Base-by-base conservation (phyloP, 768 basidiomycete species). In the Pholiota microspora region DNA sequence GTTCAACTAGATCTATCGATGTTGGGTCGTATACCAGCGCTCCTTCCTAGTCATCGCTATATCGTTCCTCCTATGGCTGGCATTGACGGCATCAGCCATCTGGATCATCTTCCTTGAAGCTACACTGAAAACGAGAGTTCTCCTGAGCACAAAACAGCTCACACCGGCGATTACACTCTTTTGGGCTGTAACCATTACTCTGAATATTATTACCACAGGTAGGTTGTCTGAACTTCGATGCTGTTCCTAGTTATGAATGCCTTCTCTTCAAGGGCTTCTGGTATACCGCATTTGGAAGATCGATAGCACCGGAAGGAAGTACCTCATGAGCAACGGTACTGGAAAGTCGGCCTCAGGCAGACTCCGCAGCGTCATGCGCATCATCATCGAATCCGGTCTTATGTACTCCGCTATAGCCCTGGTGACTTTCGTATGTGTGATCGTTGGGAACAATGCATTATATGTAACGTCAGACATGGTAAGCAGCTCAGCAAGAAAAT, bases 371-470 rank as follows among this genome's bases (percentile, higher is more conserved):
- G 60, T 64, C 32, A 69, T 69, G 49, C 61, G 60, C 12, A 66
- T 63, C 49, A 62, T 70, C 52, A 55, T 70, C 40, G 69, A 70
- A 54, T 69, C 68, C 2, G 69, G 65, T 8, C 34, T 66, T 13
- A 50, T 70, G 25, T 69, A 69, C 55, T 67, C 63, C 4, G 45
- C 56, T 4, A 54, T 54, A 12, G 55, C 56, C 3, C 35, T 68
- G 42, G 50, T 61, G 7, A 58, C 62, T 7, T 64, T 67, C 53
- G 45, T 62, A 9, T 53, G 59, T 13, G 54, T 60, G 29, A 52
- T 64, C 16, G 55, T 58, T 2, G 49, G 58, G 10, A 68, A 60
- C 51, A 65, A 64, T 51, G 64, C 59, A 9, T 49, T 62, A 15
- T 69, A 67, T 45, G 55, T 56, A 13, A 59, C 61, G 23, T 59